Conservation (phyloP, 768 basidiomycete genomes). For the Lepiota subincarnata region DNA sequence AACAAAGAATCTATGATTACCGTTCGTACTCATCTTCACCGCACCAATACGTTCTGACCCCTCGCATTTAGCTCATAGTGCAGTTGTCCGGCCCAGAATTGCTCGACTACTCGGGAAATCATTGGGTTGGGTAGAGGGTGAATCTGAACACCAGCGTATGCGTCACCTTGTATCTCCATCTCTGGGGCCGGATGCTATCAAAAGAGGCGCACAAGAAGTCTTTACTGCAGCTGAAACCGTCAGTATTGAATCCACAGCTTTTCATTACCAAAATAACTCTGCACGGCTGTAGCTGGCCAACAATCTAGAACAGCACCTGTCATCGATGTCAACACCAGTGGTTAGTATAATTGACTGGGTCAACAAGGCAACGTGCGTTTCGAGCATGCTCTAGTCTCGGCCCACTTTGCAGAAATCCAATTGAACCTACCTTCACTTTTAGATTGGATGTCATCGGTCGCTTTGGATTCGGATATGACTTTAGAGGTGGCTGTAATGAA, state of each 20-base stretch:
- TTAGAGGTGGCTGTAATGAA: constrained; percentile 24
- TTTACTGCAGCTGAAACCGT: too few species aligned
- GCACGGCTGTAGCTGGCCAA: too few species aligned
- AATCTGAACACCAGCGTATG: constrained; percentile 21
- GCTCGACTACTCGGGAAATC: constrained; percentile 23
- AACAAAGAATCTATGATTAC: background rate
- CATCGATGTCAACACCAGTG: too few species aligned
- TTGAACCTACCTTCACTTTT: too few species aligned
- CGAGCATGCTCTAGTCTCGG: constrained; percentile 7
- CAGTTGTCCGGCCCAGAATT: constrained; percentile 22
- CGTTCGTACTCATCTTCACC: background rate
- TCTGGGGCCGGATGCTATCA: constrained; percentile 10
- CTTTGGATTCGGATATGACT: constrained; percentile 30
- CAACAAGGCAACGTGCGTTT: too few species aligned
- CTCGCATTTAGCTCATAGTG: constrained; percentile 13
- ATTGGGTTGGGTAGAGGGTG: constrained; percentile 26
- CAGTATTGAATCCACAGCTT: too few species aligned
- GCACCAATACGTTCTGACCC: background rate
- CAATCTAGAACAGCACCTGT: too few species aligned
- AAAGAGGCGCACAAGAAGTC: too few species aligned
- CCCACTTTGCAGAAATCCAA: constrained; percentile 13
- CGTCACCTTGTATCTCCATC: constrained; percentile 12
- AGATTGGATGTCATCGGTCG: too few species aligned
- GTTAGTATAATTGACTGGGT: too few species aligned
- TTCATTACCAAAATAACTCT: too few species aligned